Percentiles rank a stretch among this genome's conserved stretches.
Evolutionary conservation across 148 eudicot genomes (phyloP).

Genomic region (Spergularia marina): DNA sequence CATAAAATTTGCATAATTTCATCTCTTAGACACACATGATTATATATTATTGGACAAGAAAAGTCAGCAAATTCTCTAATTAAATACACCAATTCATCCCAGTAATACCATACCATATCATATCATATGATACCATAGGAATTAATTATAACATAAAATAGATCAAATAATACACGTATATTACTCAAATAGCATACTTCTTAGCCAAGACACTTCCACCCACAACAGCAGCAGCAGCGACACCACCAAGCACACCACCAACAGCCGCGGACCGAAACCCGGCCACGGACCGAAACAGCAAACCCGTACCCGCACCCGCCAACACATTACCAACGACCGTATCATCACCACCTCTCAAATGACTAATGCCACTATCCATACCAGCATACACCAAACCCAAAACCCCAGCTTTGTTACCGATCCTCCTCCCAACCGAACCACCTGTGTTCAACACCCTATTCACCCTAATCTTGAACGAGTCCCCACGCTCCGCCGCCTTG

Average conservation of each 20-base stretch:
- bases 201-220: conserved; percentile 27
- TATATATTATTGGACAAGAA: too few relatives aligned
- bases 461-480: conserved; percentile 31
- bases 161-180: too few relatives aligned
- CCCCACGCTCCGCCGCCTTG: conserved; percentile 32
- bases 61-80: too few relatives aligned
- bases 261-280: conserved; percentile 38
- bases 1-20: too few relatives aligned
- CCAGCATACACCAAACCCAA: conserved; percentile 29
- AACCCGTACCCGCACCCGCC: conserved; percentile 38
- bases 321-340: conserved; percentile 16
- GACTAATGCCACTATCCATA: conserved; percentile 10
- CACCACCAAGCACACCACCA: conserved; percentile 41
- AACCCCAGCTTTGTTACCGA: conserved; percentile 28
- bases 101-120: too few relatives aligned
- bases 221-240: conserved; percentile 26
- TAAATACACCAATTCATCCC: too few relatives aligned
- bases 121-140: too few relatives aligned
- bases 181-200: conserved; percentile 3
- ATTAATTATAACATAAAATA: background rate
- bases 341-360: conserved; percentile 22
- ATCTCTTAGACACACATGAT: too few relatives aligned
- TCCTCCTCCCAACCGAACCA: conserved; percentile 32
- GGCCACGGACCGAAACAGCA: conserved; percentile 20
- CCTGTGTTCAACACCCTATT: conserved; percentile 36